Conservation (phyloP, 257 asterid genomes). For the Rehmannia glutinosa region DNA sequence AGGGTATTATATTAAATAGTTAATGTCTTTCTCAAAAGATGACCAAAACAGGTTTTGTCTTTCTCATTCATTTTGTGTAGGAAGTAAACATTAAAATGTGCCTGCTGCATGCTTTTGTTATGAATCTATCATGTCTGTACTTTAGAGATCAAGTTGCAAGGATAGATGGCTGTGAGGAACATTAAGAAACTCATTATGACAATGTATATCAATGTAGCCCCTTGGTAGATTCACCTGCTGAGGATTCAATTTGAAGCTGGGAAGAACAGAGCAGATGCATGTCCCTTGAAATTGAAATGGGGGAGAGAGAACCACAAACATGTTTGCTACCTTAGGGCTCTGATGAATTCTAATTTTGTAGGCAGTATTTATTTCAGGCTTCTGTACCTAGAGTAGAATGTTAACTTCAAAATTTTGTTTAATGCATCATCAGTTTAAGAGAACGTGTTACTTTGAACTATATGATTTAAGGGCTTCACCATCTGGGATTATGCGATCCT, state of each 20-base stretch:
- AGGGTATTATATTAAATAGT: not conserved
- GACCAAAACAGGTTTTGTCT: not conserved
- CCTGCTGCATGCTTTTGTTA: conserved; percentile 2
- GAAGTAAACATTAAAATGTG: not conserved
- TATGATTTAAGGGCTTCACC: conserved; percentile 7
- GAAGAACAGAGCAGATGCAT: not conserved
- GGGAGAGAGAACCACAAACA: too few species aligned
- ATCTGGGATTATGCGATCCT: not conserved
- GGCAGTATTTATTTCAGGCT: not conserved
- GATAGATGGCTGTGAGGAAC: not conserved
- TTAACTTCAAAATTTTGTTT: not conserved
- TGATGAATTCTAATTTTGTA: not conserved
- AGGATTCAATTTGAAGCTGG: not conserved
- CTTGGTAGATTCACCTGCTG: not conserved
- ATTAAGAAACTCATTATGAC: not conserved
- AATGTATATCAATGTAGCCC: not conserved
- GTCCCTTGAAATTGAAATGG: too few species aligned
- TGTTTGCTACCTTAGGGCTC: too few species aligned
- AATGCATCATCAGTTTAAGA: not conserved
- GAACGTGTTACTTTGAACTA: not conserved
- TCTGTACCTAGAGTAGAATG: not conserved
- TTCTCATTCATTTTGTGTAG: not conserved
- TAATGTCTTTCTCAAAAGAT: not conserved
- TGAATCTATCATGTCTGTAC: not conserved
- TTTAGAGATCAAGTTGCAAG: conserved; percentile 11